Evolutionary conservation across 495 filamentous ascomycete genomes (phyloP).

Genomic region (Penicillium lividum): DNA sequence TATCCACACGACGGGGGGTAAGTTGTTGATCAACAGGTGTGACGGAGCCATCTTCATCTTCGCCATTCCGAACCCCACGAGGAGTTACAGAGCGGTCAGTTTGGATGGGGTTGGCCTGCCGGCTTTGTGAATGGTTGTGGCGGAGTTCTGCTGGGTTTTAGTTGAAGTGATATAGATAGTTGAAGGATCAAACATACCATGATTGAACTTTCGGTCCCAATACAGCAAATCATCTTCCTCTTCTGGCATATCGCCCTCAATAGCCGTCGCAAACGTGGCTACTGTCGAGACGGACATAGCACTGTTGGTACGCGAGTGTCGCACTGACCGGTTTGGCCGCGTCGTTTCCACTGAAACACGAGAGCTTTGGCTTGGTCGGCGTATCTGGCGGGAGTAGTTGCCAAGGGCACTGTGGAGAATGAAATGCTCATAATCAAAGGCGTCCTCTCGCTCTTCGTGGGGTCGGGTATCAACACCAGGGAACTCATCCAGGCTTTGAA

Average conservation of each 20-base stretch:
- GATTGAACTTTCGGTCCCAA: slow-evolving; percentile 45
- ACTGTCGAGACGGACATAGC: slow-evolving; percentile 70
- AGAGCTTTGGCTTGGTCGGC: slow-evolving; percentile 60
- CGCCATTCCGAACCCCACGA: slow-evolving; percentile 10
- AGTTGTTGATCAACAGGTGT: slow-evolving; percentile 8
- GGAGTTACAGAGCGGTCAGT: slow-evolving; percentile 24
- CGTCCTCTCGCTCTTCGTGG: slow-evolving; percentile 94
- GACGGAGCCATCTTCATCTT: slow-evolving; percentile 4
- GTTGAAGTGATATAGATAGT: neutral
- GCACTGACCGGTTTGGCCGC: slow-evolving; percentile 30
- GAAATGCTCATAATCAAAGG: slow-evolving; percentile 96
- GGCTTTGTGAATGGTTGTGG: slow-evolving; percentile 20
- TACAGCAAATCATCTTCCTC: slow-evolving; percentile 48
- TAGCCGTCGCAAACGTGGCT: slow-evolving; percentile 82
- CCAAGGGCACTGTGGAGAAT: slow-evolving; percentile 90
- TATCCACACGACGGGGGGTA: slow-evolving; percentile 5
- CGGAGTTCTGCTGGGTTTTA: slow-evolving; percentile 30
- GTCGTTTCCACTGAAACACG: slow-evolving; percentile 78
- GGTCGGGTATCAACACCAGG: slow-evolving; percentile 39
- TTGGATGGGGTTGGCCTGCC: slow-evolving; percentile 19
- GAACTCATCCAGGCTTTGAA: slow-evolving; percentile 25
- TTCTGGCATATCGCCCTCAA: slow-evolving; percentile 52
- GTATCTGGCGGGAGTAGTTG: slow-evolving; percentile 56
- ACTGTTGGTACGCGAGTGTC: slow-evolving; percentile 55
- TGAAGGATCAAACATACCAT: slow-evolving; percentile 28